These are phyloP conservation scores for Carex myosuroides DNA, from an alignment of 176 grass and related monocot genomes.

Conservation along the genomic window DNA sequence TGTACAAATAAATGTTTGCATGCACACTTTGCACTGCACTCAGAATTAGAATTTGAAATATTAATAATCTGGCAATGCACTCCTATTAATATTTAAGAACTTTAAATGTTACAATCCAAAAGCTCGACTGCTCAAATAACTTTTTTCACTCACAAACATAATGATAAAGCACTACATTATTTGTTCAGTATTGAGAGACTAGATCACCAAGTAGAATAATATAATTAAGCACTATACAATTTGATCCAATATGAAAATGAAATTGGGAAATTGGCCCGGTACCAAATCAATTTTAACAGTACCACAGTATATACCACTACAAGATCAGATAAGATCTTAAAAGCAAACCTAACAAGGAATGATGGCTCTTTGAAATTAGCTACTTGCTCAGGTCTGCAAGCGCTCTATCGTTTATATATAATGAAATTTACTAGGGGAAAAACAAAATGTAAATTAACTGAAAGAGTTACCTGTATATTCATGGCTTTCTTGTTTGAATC, in stretches of 20 bases:
- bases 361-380: not conserved
- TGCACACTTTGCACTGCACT: constrained; percentile 70
- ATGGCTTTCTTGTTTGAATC: constrained; percentile 68
- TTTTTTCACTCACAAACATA: not conserved
- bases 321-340: not conserved
- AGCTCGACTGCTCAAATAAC: not conserved
- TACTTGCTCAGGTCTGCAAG: not conserved
- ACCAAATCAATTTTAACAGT: not conserved
- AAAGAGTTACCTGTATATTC: constrained; percentile 43
- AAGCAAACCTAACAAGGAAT: not conserved
- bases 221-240: not conserved
- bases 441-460: not conserved
- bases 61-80: not conserved
- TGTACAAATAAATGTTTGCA: constrained; percentile 76
- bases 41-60: not conserved
- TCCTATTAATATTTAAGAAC: not conserved
- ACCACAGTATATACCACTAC: not conserved
- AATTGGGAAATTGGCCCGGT: not conserved
- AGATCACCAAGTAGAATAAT: not conserved
- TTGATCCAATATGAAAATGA: not conserved
- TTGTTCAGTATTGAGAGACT: not conserved
- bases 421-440: not conserved
- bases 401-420: not conserved
- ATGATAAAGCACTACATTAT: not conserved
- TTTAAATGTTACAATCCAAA: not conserved